These are phyloP conservation scores for Colletotrichum lini DNA, from an alignment of 2,329 filamentous ascomycete species.

Conservation along the genomic window DNA sequence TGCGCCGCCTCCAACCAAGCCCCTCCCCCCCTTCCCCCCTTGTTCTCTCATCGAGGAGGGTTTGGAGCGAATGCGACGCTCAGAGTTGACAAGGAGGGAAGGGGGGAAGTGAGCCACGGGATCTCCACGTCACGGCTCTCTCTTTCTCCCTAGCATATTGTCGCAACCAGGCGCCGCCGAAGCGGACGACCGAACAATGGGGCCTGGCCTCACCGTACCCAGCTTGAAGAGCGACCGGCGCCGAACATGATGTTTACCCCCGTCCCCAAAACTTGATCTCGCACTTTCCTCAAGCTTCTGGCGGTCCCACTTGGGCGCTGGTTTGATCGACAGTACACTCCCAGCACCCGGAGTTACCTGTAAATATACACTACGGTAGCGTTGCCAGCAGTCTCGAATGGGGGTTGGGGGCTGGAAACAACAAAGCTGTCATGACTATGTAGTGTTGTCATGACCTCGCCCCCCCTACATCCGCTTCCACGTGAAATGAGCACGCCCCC, in stretches of 20 bases:
- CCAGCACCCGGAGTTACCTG: not conserved
- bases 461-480: not conserved
- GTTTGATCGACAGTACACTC: slow-evolving; percentile 21
- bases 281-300: slow-evolving; percentile 36
- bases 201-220: slow-evolving; percentile 30
- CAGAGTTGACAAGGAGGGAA: slow-evolving; percentile 33
- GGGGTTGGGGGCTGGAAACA: slow-evolving; percentile 22
- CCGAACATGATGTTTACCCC: not conserved
- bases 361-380: not conserved
- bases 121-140: slow-evolving; percentile 14
- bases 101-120: slow-evolving; percentile 23
- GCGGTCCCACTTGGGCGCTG: slow-evolving; percentile 1
- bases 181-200: not conserved
- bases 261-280: not conserved
- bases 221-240: not conserved
- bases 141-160: too few species aligned
- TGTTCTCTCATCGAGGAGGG: slow-evolving; percentile 2
- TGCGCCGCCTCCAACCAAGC: not conserved
- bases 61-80: slow-evolving; percentile 35
- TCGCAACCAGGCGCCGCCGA: not conserved
- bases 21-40: not conserved
- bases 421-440: not conserved
- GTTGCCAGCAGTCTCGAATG: slow-evolving; percentile 15
- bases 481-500: slow-evolving; percentile 24
- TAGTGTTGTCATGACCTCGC: not conserved